Evolutionary conservation across 257 asterid species (phyloP).

Genomic region (Osmanthus fragrans): DNA sequence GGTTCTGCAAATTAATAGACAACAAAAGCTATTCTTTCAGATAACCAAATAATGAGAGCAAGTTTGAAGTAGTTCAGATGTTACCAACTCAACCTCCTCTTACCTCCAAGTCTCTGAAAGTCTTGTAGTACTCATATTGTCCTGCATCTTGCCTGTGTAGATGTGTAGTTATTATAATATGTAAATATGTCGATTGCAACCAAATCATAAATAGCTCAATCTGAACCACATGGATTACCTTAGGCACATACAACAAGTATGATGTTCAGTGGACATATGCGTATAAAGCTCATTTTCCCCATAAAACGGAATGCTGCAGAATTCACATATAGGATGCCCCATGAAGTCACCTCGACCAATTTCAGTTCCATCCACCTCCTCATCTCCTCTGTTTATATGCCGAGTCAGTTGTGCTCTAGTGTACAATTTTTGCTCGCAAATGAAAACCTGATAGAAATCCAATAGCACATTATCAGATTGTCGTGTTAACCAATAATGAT

Average conservation of each 20-base stretch:
- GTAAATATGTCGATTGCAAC: background rate
- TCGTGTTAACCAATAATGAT: background rate
- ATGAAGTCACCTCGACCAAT: slow-evolving; percentile 90
- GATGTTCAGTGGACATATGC: slow-evolving; percentile 93
- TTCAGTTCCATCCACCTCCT: slow-evolving; percentile 97
- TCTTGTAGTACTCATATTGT: slow-evolving; percentile 82
- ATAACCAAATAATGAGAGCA: slow-evolving; percentile 4
- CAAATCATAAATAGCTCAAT: slow-evolving; percentile 12
- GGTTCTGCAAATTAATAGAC: slow-evolving; percentile 44
- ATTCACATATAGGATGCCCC: slow-evolving; percentile 92
- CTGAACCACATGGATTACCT: slow-evolving; percentile 43
- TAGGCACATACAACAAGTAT: slow-evolving; percentile 88
- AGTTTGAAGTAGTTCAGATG: slow-evolving; percentile 11
- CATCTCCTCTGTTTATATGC: slow-evolving; percentile 81
- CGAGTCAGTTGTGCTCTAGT: slow-evolving; percentile 77
- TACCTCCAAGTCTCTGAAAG: slow-evolving; percentile 90
- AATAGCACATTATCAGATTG: slow-evolving; percentile 24
- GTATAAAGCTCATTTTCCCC: slow-evolving; percentile 88
- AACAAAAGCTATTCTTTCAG: slow-evolving; percentile 26
- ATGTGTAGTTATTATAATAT: slow-evolving; percentile 4
- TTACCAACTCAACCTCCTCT: slow-evolving; percentile 16
- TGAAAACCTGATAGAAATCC: slow-evolving; percentile 58
- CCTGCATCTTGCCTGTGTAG: slow-evolving; percentile 90
- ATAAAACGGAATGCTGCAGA: slow-evolving; percentile 79
- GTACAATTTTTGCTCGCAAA: slow-evolving; percentile 92